Evolutionary conservation across 257 asterid genomes (phyloP), one percentile per base, ranked within the genome.

Genomic region (Solanum pimpinellifolium): DNA sequence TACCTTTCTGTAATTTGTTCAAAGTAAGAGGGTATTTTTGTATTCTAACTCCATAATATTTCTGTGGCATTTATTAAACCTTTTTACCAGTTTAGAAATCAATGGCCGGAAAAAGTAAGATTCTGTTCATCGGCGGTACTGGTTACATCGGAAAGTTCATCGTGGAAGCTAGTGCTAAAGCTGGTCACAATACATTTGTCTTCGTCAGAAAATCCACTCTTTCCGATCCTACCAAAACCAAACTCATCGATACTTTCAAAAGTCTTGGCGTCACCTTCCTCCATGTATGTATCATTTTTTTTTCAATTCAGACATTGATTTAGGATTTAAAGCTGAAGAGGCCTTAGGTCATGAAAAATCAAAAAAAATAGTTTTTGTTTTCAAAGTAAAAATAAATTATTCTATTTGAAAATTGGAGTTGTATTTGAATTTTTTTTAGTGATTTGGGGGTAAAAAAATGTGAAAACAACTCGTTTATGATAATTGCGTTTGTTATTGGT

Each of bases 81-180:
- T 14, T 39, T 23, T 13, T 42, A n/a, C 23, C 60, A 12, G 13
- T 13, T 76, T 13, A 23, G 31, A 42, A n/a, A 1, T 66, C 88
- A 87, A 95, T 93, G 98, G 98, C 91, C 0, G 93, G 89, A 83
- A 93, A 93, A 66, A 94, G 96, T 94, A 95, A 92, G 94, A 92
- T 96, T 88, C 72, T 96, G 93, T 89, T 96, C 72, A 93, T 96
- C 18, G 99, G 99, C 27, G 99, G 95, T 87, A 94, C 98, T 0
- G 98, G 98, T 41, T 92, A 94, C 88, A 91, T 95, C 65, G 98
- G 98, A 1, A 95, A 93, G 84, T 94, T 90, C 92, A 83, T 96
- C 5, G 92, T 92, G 2, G 95, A 94, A 90, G 98, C 98, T 12
- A 90, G 95, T 75, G 93, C 90, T 0, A 94, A 92, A 84, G 89